phyloP scores from a whole-genome alignment of 2,329 filamentous ascomycete genomes.

The Dactylellina cionopaga region DNA sequence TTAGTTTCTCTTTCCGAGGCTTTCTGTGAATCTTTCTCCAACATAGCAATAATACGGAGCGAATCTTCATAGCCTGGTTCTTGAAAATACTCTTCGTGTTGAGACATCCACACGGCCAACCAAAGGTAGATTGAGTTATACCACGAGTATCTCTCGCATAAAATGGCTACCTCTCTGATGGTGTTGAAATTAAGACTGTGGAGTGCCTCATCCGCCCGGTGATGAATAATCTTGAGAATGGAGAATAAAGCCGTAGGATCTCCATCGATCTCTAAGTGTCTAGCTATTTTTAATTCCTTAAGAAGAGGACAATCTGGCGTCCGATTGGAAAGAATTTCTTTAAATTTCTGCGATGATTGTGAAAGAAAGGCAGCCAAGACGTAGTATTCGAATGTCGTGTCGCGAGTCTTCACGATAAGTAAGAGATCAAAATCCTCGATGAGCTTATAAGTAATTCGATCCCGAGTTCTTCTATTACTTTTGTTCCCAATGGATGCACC shows the following conservation, averaged over 20 bases:
- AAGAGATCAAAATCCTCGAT: background rate
- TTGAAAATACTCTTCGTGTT: background rate
- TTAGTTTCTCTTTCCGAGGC: background rate
- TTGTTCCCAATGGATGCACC: no score
- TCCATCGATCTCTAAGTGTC: background rate
- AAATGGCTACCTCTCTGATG: background rate
- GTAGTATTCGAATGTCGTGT: background rate
- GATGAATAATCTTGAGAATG: background rate
- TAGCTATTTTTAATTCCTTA: background rate
- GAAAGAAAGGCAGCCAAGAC: background rate
- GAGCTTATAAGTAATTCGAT: no score
- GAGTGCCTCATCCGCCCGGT: background rate
- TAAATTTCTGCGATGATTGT: background rate
- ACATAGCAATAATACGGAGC: background rate
- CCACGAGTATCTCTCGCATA: background rate
- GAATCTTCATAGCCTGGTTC: background rate
- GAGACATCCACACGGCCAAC: background rate
- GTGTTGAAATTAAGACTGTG: background rate
- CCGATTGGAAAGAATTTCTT: background rate
- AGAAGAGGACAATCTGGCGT: background rate
- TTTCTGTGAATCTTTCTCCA: background rate
- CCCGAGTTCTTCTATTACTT: no score
- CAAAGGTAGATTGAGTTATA: background rate
- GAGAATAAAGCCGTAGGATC: background rate
- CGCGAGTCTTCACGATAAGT: background rate